Base-by-base conservation (phyloP, 2,329 filamentous ascomycete species). In the Paracamarosporium sp. region DNA sequence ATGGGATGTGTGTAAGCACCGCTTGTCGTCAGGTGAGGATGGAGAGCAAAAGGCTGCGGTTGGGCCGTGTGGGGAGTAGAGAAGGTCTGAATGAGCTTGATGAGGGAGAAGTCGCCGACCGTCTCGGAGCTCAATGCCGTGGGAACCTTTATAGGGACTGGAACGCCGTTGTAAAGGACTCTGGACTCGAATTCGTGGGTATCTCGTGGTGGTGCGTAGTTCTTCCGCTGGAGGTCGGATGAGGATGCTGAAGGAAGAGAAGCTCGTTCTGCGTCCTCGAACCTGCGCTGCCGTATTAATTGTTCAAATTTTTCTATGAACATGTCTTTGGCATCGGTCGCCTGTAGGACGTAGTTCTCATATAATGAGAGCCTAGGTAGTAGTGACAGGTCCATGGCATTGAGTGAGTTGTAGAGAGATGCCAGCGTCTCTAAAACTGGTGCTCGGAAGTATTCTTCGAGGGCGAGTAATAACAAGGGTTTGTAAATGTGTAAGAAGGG, bases 401-500 rank as follows among this genome's bases (percentile, higher is more conserved):
- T 99, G 62, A 99, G 91, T 1, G 95, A 90, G 65, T 97, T 86
- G 77, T 97, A 99, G 4, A 99, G 83, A 73, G 91, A 87, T 44
- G 92, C 88, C 48, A 99, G 82, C 0, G 95, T 99, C 75, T 96
- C 93, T 4, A 91, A 88, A 31, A 91, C 89, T 0, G 95, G 95
- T 0, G 90, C 88, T 72, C 96, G 95, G 79, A 98, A 99, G 76
- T 99, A 99, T 73, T 98, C 94, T 71, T 99, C 94, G 51, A 99
- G 82, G 0, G 95, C 95, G 41, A 99, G 80, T 35, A 99, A 82
- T 50, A 99, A 83, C 36, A 99, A 83, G 27, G 95, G 95, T 91
- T 99, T 99, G 82, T 99, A 99, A 63, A 99, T 99, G 78, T 99
- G 95, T 65, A 99, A 81, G 78, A 99, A 99, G 3, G 95, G 93